Evolutionary conservation across 1,284 basidiomycete species (phyloP).

Genomic region (Rhodotorula mucilaginosa): DNA sequence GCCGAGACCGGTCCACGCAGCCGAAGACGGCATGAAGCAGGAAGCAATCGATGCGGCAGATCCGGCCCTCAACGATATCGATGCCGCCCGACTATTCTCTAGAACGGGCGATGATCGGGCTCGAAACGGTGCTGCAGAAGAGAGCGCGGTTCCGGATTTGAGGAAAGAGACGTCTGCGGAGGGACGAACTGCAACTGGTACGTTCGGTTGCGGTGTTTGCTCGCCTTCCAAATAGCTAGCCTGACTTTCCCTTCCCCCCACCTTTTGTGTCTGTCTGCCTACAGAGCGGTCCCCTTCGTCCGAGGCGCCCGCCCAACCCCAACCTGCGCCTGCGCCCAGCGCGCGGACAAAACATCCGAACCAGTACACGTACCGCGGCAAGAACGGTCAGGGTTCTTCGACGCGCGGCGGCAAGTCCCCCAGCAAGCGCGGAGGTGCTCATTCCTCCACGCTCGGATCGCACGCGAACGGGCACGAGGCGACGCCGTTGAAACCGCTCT

Average conservation of each 20-base stretch:
- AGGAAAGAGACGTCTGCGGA: background rate
- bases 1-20: background rate
- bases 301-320: background rate
- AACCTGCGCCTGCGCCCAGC: background rate
- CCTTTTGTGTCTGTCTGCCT: no score
- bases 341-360: constrained; percentile 53
- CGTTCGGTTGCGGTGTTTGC: no score
- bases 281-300: constrained; percentile 1
- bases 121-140: background rate
- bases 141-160: background rate
- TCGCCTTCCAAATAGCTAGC: background rate
- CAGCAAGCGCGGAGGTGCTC: constrained; percentile 25
- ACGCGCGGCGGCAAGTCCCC: constrained; percentile 44
- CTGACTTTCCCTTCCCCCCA: background rate
- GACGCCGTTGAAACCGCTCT: background rate
- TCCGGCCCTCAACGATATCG: no score
- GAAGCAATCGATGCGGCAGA: background rate
- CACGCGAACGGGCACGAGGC: background rate
- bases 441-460: constrained; percentile 21
- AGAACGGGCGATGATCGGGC: no score
- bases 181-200: background rate
- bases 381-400: constrained; percentile 43
- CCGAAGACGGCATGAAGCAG: background rate
- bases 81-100: background rate
- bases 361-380: constrained; percentile 60